Evolutionary conservation across 106 monocot species (phyloP).

Genomic region (Dioscorea dumetorum): DNA sequence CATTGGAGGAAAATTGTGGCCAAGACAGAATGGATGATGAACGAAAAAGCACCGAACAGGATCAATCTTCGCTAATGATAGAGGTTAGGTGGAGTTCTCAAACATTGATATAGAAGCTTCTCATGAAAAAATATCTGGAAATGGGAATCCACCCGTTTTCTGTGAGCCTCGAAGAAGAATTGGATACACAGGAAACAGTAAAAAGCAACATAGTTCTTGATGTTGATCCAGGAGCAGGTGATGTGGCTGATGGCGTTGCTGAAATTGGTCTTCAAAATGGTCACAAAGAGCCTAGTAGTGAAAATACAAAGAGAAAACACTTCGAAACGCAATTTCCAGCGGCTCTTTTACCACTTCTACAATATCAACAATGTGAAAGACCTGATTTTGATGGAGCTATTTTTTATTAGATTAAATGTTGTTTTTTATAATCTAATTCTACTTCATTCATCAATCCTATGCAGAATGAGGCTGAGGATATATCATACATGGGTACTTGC

Average conservation of each 20-base stretch:
- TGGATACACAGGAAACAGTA: not conserved
- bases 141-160: too few species aligned
- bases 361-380: conserved; percentile 45
- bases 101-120: not conserved
- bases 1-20: conserved; percentile 26
- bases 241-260: conserved; percentile 12
- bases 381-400: too few species aligned
- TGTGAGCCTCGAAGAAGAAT: too few species aligned
- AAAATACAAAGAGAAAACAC: conserved; percentile 14
- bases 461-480: too few species aligned
- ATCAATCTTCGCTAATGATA: conserved; percentile 14
- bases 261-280: conserved; percentile 8
- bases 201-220: conserved; percentile 8
- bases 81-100: conserved; percentile 1
- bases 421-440: too few species aligned
- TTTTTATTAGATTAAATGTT: too few species aligned
- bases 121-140: not conserved
- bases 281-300: conserved; percentile 10
- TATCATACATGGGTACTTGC: too few species aligned
- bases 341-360: conserved; percentile 59
- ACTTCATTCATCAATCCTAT: too few species aligned
- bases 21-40: conserved; percentile 20
- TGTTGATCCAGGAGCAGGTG: conserved; percentile 9
- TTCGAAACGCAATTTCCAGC: conserved; percentile 27
- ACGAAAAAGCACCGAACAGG: conserved; percentile 14